Conservation (phyloP, 257 asterid species). For the Rauvolfia tetraphylla region DNA sequence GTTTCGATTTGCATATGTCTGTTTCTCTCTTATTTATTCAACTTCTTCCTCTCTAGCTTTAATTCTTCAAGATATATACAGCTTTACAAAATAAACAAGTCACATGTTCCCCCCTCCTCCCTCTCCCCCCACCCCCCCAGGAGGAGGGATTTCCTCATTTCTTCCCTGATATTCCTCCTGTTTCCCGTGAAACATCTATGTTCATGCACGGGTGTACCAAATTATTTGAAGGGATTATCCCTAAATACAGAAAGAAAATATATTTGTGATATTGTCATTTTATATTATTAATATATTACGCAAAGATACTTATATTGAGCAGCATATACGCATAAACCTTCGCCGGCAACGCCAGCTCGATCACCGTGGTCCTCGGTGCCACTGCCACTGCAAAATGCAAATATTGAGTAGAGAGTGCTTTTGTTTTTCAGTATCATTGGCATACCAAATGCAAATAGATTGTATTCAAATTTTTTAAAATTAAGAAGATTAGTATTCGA, state of each 20-base stretch:
- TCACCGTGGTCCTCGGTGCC: not conserved
- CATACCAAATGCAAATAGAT: no score
- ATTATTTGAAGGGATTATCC: conserved; percentile 4
- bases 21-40: conserved; percentile 10
- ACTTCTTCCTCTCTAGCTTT: not conserved
- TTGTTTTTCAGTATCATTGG: no score
- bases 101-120: not conserved
- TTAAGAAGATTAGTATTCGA: no score
- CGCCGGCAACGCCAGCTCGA: not conserved
- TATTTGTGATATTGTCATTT: not conserved
- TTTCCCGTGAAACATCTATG: not conserved
- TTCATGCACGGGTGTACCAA: conserved; percentile 6
- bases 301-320: no score
- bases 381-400: not conserved
- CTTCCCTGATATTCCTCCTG: not conserved
- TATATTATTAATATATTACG: not conserved
- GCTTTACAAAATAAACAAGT: no score
- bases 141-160: no score
- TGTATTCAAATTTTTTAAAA: no score
- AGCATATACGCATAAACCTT: not conserved
- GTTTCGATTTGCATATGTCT: conserved; percentile 19
- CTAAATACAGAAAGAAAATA: not conserved
- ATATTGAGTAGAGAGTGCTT: no score
- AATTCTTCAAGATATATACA: not conserved
- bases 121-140: no score